Conservation (phyloP, 2,329 filamentous ascomycete genomes). For the Monilinia vaccinii-corymbosi region DNA sequence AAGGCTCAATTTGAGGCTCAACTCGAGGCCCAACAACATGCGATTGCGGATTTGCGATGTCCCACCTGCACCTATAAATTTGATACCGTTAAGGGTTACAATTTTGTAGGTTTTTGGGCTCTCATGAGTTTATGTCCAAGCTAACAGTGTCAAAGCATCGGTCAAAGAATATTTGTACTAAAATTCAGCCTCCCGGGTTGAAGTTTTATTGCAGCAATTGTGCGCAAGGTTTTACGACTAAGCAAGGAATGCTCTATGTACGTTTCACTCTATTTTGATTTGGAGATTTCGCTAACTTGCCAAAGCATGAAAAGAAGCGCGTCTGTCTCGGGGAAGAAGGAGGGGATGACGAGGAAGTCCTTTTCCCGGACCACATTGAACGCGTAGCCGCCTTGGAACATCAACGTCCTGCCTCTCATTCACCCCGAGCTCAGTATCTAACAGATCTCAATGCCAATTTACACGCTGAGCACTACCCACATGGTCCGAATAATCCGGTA, state of each 20-base stretch:
- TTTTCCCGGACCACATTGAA: neutral
- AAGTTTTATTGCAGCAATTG: constrained; percentile 8
- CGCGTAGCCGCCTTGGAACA: neutral
- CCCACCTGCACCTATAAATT: constrained; percentile 2
- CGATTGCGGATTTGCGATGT: neutral
- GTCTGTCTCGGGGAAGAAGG: constrained; percentile 5
- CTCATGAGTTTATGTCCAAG: neutral
- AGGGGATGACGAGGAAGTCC: neutral
- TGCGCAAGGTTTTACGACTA: constrained; percentile 16
- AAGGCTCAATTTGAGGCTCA: neutral
- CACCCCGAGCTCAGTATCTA: neutral
- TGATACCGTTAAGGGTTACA: constrained; percentile 2
- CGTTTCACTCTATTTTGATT: neutral
- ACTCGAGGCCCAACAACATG: neutral
- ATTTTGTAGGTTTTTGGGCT: constrained; percentile 3
- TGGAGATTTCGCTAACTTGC: neutral
- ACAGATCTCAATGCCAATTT: neutral
- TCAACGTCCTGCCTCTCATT: neutral
- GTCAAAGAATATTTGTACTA: constrained; percentile 13
- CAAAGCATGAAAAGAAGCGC: constrained; percentile 10
- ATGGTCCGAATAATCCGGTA: neutral
- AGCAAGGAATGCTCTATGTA: constrained; percentile 19
- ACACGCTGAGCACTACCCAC: neutral
- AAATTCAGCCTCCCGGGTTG: neutral
- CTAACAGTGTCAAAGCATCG: constrained; percentile 9